Conservation (phyloP, 108 stramenopile species). For the Skeletonema tropicum region DNA sequence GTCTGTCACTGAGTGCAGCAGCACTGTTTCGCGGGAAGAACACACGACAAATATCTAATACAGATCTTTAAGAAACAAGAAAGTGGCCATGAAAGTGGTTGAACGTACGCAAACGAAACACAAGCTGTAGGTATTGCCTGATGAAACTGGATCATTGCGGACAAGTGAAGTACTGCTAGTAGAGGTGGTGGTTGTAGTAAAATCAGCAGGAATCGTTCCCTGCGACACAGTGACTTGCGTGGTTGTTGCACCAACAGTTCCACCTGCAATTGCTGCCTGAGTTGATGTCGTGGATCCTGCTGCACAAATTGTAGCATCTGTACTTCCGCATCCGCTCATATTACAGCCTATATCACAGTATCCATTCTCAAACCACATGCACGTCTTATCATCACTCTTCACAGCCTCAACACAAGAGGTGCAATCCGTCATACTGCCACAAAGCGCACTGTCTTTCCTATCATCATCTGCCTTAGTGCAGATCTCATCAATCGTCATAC, state of each 20-base stretch:
- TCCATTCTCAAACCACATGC: constrained; percentile 3
- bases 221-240: too few species aligned
- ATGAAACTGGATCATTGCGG: neutral
- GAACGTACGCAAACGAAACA: too few species aligned
- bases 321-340: neutral
- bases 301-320: neutral
- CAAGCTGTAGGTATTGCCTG: too few species aligned
- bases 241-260: neutral
- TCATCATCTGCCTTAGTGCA: neutral
- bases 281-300: too few species aligned
- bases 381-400: neutral
- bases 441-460: constrained; percentile 3
- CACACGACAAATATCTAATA: too few species aligned
- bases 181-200: neutral
- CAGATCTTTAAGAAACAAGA: too few species aligned
- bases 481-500: constrained; percentile 12
- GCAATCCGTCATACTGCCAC: constrained; percentile 4
- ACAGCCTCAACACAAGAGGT: constrained; percentile 7
- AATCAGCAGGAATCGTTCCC: neutral
- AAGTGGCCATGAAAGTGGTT: too few species aligned
- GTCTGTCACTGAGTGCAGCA: too few species aligned
- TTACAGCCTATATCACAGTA: neutral
- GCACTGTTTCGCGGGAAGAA: too few species aligned
- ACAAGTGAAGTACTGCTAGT: neutral
- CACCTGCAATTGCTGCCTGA: neutral